Conservation (phyloP, 2,329 filamentous ascomycete genomes). For the Verticillium klebahnii region DNA sequence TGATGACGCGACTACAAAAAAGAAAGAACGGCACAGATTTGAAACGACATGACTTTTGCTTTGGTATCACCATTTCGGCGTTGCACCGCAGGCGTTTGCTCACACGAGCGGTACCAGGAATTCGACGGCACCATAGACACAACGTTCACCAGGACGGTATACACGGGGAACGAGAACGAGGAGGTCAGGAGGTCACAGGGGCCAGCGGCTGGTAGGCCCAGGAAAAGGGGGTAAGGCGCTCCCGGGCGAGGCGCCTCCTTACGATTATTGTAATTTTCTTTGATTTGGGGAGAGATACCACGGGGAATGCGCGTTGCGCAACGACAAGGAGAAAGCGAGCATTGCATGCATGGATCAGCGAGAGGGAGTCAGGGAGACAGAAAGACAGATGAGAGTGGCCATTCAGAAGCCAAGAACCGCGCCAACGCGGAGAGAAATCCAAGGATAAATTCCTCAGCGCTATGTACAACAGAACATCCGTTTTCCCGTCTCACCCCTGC, state of each 20-base stretch:
- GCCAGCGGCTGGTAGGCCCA: background rate
- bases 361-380: background rate
- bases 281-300: background rate
- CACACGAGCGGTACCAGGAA: background rate
- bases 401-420: background rate
- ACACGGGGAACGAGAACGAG: background rate
- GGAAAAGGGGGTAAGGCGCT: background rate
- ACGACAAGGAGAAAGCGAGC: background rate
- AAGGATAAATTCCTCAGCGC: too few relatives aligned
- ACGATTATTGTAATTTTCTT: background rate
- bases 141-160: background rate
- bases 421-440: background rate
- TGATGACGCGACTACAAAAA: background rate
- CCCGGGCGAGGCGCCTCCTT: background rate
- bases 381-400: background rate
- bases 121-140: background rate
- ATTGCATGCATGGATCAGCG: background rate
- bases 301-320: background rate
- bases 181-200: background rate
- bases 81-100: background rate
- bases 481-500: too few relatives aligned
- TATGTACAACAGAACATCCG: too few relatives aligned
- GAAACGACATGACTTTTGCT: constrained; percentile 5
- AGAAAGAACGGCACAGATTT: constrained; percentile 2
- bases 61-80: background rate